A percentile compares a stretch with the other conserved stretches of the same genome.
These are phyloP conservation scores for Zalaria obscura DNA, from an alignment of 2,329 filamentous ascomycete species.

Conservation along the genomic window DNA sequence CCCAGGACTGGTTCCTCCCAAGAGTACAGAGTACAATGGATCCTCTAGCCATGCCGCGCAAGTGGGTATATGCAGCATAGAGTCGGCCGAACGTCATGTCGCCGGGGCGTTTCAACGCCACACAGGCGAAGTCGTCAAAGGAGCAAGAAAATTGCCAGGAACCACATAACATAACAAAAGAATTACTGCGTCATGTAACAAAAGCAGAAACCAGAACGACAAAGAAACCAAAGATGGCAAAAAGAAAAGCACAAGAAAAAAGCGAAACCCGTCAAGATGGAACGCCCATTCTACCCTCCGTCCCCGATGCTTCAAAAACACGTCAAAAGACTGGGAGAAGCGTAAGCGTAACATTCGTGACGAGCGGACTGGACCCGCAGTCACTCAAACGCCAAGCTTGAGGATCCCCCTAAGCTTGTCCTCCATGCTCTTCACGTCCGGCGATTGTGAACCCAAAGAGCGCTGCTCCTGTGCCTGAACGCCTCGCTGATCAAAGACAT, in stretches of 20 bases:
- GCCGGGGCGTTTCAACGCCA: background rate
- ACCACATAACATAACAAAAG: background rate
- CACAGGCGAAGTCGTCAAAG: background rate
- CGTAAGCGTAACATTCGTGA: background rate
- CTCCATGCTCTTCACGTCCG: constrained; percentile 22
- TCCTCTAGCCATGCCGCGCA: background rate
- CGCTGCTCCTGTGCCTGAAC: background rate
- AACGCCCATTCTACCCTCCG: background rate
- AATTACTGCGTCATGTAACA: background rate
- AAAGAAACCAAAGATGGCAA: background rate
- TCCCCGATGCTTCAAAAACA: background rate
- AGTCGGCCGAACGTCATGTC: background rate
- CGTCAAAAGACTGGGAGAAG: background rate
- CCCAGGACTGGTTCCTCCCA: background rate
- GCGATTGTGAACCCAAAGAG: constrained; percentile 1
- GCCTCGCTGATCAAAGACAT: constrained; percentile 4
- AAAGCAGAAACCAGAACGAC: background rate
- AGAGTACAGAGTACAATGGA: background rate
- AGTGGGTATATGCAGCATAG: background rate
- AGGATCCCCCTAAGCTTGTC: constrained; percentile 26
- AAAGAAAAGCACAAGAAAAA: background rate
- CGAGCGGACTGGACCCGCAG: background rate
- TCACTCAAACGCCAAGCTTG: constrained; percentile 9
- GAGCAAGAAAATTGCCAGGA: background rate
- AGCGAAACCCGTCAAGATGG: background rate